These are phyloP conservation scores for Adansonia madagascariensis DNA, from an alignment of 441 rosid genomes.

Conservation along the genomic window DNA sequence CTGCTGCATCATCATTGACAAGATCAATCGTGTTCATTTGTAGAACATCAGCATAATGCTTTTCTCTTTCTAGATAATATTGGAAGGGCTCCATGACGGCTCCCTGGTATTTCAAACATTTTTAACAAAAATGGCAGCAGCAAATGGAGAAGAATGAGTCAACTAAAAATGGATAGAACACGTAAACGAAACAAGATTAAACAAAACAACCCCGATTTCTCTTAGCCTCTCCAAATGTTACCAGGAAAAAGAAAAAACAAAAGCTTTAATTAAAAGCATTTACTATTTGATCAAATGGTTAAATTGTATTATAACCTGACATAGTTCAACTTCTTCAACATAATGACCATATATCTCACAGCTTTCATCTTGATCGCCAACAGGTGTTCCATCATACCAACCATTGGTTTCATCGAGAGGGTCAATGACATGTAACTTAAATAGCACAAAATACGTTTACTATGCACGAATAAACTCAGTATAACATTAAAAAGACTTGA, in stretches of 20 bases:
- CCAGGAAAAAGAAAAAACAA: background rate
- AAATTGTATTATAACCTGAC: conserved; percentile 63
- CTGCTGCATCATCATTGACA: conserved; percentile 49
- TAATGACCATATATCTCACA: conserved; percentile 83
- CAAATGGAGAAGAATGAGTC: background rate
- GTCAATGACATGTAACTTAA: conserved; percentile 70
- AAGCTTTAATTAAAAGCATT: background rate
- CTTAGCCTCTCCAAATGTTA: background rate
- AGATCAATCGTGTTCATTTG: conserved; percentile 57
- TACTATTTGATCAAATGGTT: conserved; percentile 14
- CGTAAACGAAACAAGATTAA: background rate
- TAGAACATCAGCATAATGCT: conserved; percentile 60
- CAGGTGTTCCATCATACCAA: conserved; percentile 88
- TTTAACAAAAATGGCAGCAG: background rate
- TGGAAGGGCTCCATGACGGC: conserved; percentile 76
- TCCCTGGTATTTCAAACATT: conserved; percentile 50
- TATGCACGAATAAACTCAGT: background rate
- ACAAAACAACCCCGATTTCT: background rate
- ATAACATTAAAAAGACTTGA: background rate
- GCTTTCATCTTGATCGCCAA: conserved; percentile 85
- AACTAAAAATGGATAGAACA: background rate
- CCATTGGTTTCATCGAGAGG: conserved; percentile 67
- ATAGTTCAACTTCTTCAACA: conserved; percentile 76
- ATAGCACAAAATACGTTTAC: conserved; percentile 10
- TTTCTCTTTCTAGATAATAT: conserved; percentile 65